These are phyloP conservation scores for Yamadazyma philogaea DNA, from an alignment of 805 yeast species.

Conservation along the genomic window DNA sequence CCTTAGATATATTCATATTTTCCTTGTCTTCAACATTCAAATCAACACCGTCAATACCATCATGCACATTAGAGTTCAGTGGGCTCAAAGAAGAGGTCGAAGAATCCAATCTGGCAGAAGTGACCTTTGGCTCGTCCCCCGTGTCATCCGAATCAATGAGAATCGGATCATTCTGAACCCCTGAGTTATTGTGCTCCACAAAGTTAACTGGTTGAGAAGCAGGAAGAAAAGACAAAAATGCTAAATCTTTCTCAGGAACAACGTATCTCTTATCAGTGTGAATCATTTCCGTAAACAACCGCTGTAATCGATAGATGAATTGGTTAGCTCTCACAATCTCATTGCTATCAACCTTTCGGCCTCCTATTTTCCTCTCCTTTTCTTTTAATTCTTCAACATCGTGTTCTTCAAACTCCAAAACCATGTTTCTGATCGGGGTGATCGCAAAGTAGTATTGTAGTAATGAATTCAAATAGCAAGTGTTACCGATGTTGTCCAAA, in stretches of 20 bases:
- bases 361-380: constrained; percentile 66
- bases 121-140: neutral
- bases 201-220: constrained; percentile 59
- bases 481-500: constrained; percentile 89
- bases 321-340: constrained; percentile 82
- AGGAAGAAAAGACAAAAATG: constrained; percentile 82
- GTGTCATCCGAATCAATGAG: constrained; percentile 14
- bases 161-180: constrained; percentile 6
- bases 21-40: neutral
- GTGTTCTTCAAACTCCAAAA: constrained; percentile 51
- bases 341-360: constrained; percentile 70
- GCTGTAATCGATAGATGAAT: constrained; percentile 70
- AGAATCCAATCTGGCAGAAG: neutral
- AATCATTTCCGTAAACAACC: constrained; percentile 68
- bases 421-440: constrained; percentile 69
- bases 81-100: neutral
- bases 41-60: neutral
- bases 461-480: constrained; percentile 89
- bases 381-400: constrained; percentile 12
- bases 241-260: constrained; percentile 78
- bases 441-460: constrained; percentile 88
- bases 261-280: constrained; percentile 61
- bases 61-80: neutral
- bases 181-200: neutral
- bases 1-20: no score